Evolutionary conservation across 108 stramenopile species (phyloP).

Genomic region (Licmophora abbreviata): DNA sequence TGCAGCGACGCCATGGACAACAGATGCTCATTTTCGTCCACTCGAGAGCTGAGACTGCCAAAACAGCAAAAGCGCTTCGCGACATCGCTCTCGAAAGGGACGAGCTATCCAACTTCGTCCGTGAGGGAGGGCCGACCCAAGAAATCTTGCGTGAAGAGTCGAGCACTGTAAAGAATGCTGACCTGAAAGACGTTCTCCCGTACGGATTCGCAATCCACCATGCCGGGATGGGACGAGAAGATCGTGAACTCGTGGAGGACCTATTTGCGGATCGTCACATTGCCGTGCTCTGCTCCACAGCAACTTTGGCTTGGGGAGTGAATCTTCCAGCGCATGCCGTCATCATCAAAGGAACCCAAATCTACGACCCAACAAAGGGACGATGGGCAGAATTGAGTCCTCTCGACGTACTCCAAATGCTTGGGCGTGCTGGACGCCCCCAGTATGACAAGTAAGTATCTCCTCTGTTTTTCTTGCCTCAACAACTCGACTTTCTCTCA

Average conservation of each 20-base stretch:
- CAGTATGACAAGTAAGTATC: too few relatives aligned
- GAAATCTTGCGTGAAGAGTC: conserved; percentile 91
- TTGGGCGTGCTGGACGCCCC: conserved; percentile 98
- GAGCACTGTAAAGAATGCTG: conserved; percentile 78
- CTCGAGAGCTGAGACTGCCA: conserved; percentile 95
- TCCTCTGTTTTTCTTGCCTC: too few relatives aligned
- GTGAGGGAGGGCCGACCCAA: conserved; percentile 84
- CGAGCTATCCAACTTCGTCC: conserved; percentile 77
- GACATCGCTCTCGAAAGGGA: conserved; percentile 91
- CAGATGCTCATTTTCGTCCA: conserved; percentile 99
- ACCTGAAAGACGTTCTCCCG: conserved; percentile 90
- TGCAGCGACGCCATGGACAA: conserved; percentile 77
- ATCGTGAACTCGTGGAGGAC: conserved; percentile 97
- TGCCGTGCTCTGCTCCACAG: conserved; percentile 93
- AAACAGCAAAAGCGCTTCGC: conserved; percentile 95
- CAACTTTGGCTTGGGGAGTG: conserved; percentile 99
- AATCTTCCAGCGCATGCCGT: conserved; percentile 99
- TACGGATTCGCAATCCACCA: conserved; percentile 99
- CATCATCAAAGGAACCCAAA: conserved; percentile 99
- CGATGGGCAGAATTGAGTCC: conserved; percentile 98
- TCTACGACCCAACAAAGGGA: conserved; percentile 96
- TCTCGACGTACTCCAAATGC: conserved; percentile 98
- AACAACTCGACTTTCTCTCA: too few relatives aligned
- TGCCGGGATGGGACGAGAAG: conserved; percentile 92
- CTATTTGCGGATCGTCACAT: conserved; percentile 95